Evolutionary conservation across 148 eudicot genomes (phyloP).

Genomic region (Fagopyrum homotropicum): DNA sequence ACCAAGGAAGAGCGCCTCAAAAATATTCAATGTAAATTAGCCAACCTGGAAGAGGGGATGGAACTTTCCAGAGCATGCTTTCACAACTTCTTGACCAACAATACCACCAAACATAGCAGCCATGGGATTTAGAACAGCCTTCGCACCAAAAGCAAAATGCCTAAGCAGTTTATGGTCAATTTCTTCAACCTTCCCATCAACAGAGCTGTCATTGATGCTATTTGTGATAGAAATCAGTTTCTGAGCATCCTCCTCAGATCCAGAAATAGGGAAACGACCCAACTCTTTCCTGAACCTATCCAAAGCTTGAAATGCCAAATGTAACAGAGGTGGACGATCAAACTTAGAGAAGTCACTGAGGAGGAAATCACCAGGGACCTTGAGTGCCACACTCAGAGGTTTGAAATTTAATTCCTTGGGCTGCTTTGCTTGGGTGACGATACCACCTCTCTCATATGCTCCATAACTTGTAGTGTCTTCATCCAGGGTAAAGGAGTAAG

Average conservation of each 20-base stretch:
- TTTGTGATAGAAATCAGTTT: constrained; percentile 36
- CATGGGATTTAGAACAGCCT: constrained; percentile 64
- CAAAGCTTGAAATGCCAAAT: constrained; percentile 61
- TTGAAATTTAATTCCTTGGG: constrained; percentile 61
- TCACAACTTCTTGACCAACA: constrained; percentile 76
- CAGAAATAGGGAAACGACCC: constrained; percentile 60
- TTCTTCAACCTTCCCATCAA: constrained; percentile 40
- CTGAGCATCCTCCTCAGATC: constrained; percentile 61
- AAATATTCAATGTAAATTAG: neutral
- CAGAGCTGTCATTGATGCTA: constrained; percentile 32
- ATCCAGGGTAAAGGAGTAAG: constrained; percentile 57
- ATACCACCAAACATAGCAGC: constrained; percentile 80
- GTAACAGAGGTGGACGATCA: constrained; percentile 58
- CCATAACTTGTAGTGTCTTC: constrained; percentile 55
- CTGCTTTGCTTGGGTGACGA: constrained; percentile 60
- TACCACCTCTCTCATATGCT: constrained; percentile 55
- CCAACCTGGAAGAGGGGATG: constrained; percentile 69
- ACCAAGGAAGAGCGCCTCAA: neutral
- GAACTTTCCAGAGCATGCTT: constrained; percentile 77
- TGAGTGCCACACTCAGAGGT: constrained; percentile 40
- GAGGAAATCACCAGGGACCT: constrained; percentile 61
- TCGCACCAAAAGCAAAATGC: constrained; percentile 58
- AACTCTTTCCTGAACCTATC: constrained; percentile 38
- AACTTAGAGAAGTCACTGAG: constrained; percentile 65
- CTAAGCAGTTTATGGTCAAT: constrained; percentile 42